phyloP scores from a whole-genome alignment of 805 yeast genomes.

The Dipodascus geniculatus region DNA sequence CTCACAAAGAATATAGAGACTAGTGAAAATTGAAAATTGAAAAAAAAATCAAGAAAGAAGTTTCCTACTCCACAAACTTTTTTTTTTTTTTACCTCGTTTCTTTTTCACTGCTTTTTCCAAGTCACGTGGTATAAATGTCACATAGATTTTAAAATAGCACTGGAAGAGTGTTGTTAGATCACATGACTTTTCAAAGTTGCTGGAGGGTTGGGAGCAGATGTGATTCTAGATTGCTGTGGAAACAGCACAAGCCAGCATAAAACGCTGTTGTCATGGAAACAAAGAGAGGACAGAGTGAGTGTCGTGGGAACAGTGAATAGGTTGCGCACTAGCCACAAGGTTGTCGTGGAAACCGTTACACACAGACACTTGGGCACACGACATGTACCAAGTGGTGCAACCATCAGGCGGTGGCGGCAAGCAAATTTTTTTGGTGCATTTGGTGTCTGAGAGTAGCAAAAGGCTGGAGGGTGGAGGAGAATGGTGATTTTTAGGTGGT shows the following conservation, averaged over 20 bases:
- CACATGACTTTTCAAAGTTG: neutral
- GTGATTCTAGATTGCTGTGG: neutral
- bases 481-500: no score
- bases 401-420: neutral
- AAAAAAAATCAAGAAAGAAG: neutral
- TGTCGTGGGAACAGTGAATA: neutral
- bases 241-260: neutral
- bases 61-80: neutral
- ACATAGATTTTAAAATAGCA: neutral
- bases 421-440: no score
- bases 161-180: neutral
- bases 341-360: neutral
- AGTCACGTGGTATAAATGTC: neutral
- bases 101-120: neutral
- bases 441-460: no score
- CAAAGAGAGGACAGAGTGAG: neutral
- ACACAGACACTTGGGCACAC: no score
- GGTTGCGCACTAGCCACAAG: neutral
- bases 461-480: no score
- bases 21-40: neutral
- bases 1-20: neutral
- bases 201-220: no score
- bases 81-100: neutral
- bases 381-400: neutral
- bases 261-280: neutral